These are phyloP conservation scores for Globisporangium iwayamae DNA, from an alignment of 352 stramenopile genomes.

Conservation along the genomic window DNA sequence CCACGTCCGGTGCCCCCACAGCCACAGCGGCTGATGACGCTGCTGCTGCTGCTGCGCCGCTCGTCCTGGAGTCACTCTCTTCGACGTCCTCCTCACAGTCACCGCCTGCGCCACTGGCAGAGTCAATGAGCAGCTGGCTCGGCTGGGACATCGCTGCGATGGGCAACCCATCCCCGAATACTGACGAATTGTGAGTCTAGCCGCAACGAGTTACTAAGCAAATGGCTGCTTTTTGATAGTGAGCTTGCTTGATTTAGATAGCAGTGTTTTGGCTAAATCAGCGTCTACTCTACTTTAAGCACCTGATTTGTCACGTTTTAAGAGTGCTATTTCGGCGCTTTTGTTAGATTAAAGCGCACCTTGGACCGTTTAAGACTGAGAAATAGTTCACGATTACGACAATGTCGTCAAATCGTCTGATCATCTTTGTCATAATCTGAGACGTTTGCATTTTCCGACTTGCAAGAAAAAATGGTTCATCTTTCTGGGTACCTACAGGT, in stretches of 20 bases:
- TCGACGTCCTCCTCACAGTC: neutral
- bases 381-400: neutral
- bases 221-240: too few relatives aligned
- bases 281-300: too few relatives aligned
- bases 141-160: slow-evolving; percentile 5
- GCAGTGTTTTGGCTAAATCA: too few relatives aligned
- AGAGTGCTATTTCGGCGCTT: neutral
- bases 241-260: too few relatives aligned
- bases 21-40: neutral
- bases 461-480: neutral
- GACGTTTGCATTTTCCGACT: neutral
- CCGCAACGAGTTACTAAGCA: neutral
- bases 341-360: neutral
- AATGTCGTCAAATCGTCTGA: neutral
- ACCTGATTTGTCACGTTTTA: neutral
- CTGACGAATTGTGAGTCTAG: neutral
- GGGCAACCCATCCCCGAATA: neutral
- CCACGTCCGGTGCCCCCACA: neutral
- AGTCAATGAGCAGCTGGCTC: slow-evolving; percentile 18
- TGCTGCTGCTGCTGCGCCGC: neutral
- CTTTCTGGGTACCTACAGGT: neutral
- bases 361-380: neutral
- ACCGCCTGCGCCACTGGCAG: neutral
- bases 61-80: neutral
- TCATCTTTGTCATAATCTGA: neutral